Conservation (phyloP, 371 early-diverging fungal species). For the Cokeromyces recurvatus region DNA sequence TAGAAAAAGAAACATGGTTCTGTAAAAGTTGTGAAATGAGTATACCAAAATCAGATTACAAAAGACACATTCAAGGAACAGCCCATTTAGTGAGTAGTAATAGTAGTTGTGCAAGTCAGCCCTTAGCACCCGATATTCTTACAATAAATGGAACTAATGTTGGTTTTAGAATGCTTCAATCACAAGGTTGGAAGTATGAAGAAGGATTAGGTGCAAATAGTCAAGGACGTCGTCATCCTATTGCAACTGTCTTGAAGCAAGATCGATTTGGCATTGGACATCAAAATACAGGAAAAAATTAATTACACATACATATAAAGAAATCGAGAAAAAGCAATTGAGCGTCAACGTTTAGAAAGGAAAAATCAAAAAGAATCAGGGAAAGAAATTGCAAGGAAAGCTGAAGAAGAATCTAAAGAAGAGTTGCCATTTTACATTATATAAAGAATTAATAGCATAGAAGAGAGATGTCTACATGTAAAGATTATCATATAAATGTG, state of each 20-base stretch:
- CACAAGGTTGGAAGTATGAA: conserved; percentile 54
- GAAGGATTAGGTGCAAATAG: conserved; percentile 44
- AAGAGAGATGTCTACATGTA: no score
- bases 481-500: no score
- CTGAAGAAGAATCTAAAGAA: conserved; percentile 13
- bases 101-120: neutral
- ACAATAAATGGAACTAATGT: conserved; percentile 25
- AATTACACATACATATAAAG: conserved; percentile 24
- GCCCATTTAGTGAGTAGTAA: conserved; percentile 28
- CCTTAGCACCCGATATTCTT: conserved; percentile 15
- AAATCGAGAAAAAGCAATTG: conserved; percentile 15
- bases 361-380: conserved; percentile 14
- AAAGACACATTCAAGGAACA: conserved; percentile 25
- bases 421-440: conserved; percentile 12
- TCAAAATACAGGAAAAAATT: conserved; percentile 8
- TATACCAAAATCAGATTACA: conserved; percentile 8
- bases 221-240: conserved; percentile 45
- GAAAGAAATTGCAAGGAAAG: conserved; percentile 20
- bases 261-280: conserved; percentile 47
- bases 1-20: neutral
- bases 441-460: conserved; percentile 8
- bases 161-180: conserved; percentile 45
- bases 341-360: neutral
- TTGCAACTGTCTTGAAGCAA: conserved; percentile 44
- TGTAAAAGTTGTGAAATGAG: conserved; percentile 25